Conservation (phyloP, 768 basidiomycete genomes). For the Xerocomellus amylosporus region DNA sequence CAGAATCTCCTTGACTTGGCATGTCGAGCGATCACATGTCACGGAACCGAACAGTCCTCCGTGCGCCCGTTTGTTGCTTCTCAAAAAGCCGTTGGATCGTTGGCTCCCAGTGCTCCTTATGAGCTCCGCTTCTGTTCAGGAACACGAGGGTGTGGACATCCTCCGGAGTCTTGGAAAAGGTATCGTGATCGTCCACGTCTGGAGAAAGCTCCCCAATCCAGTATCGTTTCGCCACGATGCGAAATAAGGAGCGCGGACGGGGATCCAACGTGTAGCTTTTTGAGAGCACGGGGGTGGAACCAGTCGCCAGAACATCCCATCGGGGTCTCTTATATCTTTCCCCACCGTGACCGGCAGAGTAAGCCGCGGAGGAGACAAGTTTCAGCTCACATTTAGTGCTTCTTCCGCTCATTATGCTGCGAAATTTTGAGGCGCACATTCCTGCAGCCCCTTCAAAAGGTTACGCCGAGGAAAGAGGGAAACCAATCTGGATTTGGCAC, state of each 20-base stretch:
- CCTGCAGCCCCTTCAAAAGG: no score
- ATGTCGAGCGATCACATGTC: conserved; percentile 9
- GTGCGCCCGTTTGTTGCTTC: background rate
- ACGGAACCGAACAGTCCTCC: background rate
- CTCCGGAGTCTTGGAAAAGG: background rate
- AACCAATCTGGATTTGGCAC: no score
- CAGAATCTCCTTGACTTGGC: conserved; percentile 9
- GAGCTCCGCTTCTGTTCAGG: background rate
- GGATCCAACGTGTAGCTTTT: background rate
- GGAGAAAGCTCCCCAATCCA: background rate
- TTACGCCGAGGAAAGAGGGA: no score
- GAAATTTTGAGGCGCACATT: no score
- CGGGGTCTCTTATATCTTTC: no score
- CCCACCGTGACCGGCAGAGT: no score
- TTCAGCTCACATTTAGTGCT: no score
- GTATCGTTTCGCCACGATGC: conserved; percentile 8
- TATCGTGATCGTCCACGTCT: background rate
- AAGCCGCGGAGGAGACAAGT: no score
- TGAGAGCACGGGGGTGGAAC: no score
- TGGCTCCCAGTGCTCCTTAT: conserved; percentile 14
- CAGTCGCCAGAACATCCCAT: no score
- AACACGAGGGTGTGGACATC: conserved; percentile 3
- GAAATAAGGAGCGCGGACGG: conserved; percentile 8
- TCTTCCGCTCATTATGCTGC: no score
- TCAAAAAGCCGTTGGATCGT: conserved; percentile 1